These are phyloP conservation scores for Epichloe glyceriae DNA, from an alignment of 2,329 filamentous ascomycete genomes.

Conservation along the genomic window DNA sequence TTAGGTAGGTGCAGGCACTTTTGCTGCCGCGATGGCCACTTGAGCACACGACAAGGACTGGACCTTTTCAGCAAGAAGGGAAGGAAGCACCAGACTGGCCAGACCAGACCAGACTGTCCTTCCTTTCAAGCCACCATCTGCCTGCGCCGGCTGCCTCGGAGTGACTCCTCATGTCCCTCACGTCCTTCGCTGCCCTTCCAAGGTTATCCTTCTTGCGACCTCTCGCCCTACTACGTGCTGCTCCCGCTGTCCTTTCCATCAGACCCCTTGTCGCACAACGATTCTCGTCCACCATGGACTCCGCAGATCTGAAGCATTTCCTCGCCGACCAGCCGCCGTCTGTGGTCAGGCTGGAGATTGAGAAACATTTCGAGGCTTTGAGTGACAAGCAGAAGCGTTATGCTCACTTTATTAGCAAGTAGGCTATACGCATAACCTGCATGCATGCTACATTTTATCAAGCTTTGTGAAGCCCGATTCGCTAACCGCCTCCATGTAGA, in stretches of 20 bases:
- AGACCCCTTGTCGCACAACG: neutral
- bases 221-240: conserved; percentile 11
- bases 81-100: neutral
- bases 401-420: conserved; percentile 80
- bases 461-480: neutral
- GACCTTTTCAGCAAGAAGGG: neutral
- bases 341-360: conserved; percentile 78
- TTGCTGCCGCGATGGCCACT: conserved; percentile 1
- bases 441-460: neutral
- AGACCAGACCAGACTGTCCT: neutral
- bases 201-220: conserved; percentile 22
- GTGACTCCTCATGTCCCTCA: conserved; percentile 19
- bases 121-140: neutral
- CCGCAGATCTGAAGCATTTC: conserved; percentile 58
- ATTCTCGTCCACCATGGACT: conserved; percentile 35
- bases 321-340: conserved; percentile 83
- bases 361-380: conserved; percentile 78
- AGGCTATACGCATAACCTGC: conserved; percentile 15
- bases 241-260: neutral
- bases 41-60: neutral
- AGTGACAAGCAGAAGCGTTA: conserved; percentile 72
- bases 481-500: conserved; percentile 26
- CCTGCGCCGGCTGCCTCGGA: conserved; percentile 5
- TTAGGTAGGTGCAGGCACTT: neutral
- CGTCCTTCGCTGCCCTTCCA: conserved; percentile 21